Percentiles rank a stretch among this genome's conserved stretches.
phyloP scores from a whole-genome alignment of 2,329 filamentous ascomycete species.

The Penicillium digitatum region DNA sequence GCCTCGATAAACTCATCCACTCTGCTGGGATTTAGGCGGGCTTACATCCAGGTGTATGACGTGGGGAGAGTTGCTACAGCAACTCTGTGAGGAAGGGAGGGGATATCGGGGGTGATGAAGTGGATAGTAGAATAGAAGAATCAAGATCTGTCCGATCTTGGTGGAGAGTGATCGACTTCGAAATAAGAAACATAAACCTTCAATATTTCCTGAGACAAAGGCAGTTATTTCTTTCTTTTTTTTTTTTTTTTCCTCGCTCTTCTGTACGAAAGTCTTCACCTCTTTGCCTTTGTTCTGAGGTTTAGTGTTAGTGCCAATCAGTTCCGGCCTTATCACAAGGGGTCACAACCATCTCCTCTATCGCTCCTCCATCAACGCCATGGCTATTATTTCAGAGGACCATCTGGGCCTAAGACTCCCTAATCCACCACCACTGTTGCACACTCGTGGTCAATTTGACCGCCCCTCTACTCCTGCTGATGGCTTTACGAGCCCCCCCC shows the following conservation, averaged over 20 bases:
- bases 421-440: conserved; percentile 47
- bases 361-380: conserved; percentile 19
- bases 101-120: not conserved
- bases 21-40: not conserved
- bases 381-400: conserved; percentile 38
- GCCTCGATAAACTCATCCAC: conserved; percentile 12
- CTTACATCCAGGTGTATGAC: conserved; percentile 19
- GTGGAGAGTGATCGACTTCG: conserved; percentile 7
- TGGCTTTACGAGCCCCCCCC: conserved; percentile 48
- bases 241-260: not conserved
- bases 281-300: conserved; percentile 7
- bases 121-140: conserved; percentile 12
- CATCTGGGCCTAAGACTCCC: conserved; percentile 39
- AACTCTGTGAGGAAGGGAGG: conserved; percentile 14
- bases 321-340: conserved; percentile 5
- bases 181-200: conserved; percentile 11
- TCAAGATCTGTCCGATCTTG: conserved; percentile 13
- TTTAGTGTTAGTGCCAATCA: not conserved
- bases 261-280: not conserved
- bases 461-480: conserved; percentile 45
- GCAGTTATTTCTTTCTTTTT: not conserved
- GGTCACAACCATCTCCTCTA: conserved; percentile 6
- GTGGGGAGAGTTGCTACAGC: conserved; percentile 23
- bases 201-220: not conserved
- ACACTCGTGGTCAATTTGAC: conserved; percentile 50